These are phyloP conservation scores for Rhodosporidiobolus odoratus DNA, from an alignment of 768 basidiomycete genomes.

Conservation along the genomic window DNA sequence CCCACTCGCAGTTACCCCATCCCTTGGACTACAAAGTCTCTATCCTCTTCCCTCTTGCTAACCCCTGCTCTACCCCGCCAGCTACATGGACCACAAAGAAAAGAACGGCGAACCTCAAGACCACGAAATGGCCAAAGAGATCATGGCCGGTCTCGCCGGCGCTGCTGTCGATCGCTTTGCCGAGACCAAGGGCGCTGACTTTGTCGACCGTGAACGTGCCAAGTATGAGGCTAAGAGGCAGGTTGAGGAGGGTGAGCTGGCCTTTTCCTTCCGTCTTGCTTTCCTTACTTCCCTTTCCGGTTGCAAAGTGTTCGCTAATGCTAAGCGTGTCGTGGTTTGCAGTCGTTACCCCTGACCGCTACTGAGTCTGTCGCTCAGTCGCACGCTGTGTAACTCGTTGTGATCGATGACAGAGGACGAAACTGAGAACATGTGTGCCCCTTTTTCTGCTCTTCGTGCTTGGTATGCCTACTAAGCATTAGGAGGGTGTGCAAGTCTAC, in stretches of 20 bases:
- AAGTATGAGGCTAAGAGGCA: conserved; percentile 31
- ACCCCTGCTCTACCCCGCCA: no score
- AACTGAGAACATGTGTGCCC: no score
- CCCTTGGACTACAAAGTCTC: no score
- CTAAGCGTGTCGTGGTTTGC: neutral
- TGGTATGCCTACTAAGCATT: no score
- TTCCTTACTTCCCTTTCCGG: neutral
- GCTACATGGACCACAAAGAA: conserved; percentile 19
- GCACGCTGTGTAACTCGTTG: no score
- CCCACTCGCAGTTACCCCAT: no score
- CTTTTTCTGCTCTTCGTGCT: no score
- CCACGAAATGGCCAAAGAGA: conserved; percentile 44
- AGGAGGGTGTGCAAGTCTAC: no score
- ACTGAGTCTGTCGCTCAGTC: no score
- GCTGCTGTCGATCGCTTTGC: conserved; percentile 43
- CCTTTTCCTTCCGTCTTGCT: neutral
- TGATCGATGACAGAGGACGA: no score
- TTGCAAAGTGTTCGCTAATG: no score
- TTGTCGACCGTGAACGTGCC: conserved; percentile 38
- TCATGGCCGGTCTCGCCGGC: conserved; percentile 46
- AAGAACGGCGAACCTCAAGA: conserved; percentile 17
- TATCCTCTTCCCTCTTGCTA: no score
- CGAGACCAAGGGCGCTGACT: conserved; percentile 47
- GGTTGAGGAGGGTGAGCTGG: neutral
- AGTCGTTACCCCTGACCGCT: neutral